Conservation (phyloP, 2,329 filamentous ascomycete species). For the Fusarium graminum region DNA sequence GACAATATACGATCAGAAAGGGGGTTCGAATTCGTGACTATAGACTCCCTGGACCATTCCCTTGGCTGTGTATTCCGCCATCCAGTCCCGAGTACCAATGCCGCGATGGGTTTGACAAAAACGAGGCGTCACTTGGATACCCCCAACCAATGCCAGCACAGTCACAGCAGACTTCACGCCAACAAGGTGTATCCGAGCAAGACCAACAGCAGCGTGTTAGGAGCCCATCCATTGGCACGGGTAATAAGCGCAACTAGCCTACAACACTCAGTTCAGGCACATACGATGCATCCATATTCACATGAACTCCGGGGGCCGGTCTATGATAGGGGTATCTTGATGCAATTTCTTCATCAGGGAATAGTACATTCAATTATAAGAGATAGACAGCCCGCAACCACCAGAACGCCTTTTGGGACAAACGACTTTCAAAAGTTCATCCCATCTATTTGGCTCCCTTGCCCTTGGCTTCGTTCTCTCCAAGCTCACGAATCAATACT, state of each 20-base stretch:
- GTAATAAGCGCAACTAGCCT: neutral
- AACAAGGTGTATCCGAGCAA: neutral
- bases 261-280: neutral
- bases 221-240: slow-evolving; percentile 28
- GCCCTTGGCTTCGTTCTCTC: slow-evolving; percentile 88
- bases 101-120: slow-evolving; percentile 50
- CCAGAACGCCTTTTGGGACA: slow-evolving; percentile 52
- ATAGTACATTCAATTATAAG: slow-evolving; percentile 42
- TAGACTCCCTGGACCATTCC: slow-evolving; percentile 34
- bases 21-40: slow-evolving; percentile 51
- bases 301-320: slow-evolving; percentile 15
- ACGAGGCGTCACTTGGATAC: slow-evolving; percentile 36
- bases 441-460: slow-evolving; percentile 76
- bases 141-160: slow-evolving; percentile 28
- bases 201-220: neutral
- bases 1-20: slow-evolving; percentile 48
- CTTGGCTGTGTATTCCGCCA: neutral
- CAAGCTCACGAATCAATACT: slow-evolving; percentile 85
- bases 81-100: slow-evolving; percentile 47
- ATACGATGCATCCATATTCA: neutral
- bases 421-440: slow-evolving; percentile 22
- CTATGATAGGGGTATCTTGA: slow-evolving; percentile 53
- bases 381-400: slow-evolving; percentile 45
- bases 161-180: neutral
- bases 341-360: slow-evolving; percentile 42